A percentile compares a stretch with the other conserved stretches of the same genome.
Evolutionary conservation across 345 rosid genomes (phyloP).

Genomic region (Brassica rapa): DNA sequence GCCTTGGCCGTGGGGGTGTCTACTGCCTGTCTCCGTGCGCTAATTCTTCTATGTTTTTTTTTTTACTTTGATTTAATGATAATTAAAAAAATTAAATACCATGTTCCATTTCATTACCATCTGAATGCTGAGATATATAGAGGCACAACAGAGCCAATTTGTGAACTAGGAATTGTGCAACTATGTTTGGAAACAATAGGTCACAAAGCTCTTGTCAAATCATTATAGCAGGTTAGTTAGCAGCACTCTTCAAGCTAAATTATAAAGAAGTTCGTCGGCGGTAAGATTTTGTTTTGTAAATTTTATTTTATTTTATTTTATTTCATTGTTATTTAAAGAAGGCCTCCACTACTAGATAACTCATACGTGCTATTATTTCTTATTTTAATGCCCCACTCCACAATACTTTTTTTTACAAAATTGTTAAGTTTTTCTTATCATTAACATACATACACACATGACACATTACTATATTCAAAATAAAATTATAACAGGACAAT

Average conservation of each 20-base stretch:
- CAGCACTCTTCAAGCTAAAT: not conserved
- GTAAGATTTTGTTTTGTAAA: no score
- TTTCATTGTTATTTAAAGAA: not conserved
- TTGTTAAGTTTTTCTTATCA: no score
- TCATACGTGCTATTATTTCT: not conserved
- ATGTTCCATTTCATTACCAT: not conserved
- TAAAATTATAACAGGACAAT: no score
- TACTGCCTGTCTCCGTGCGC: slow-evolving; percentile 28
- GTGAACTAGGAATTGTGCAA: not conserved
- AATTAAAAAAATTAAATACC: not conserved
- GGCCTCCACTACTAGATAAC: not conserved
- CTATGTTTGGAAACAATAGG: not conserved
- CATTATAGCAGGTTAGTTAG: not conserved
- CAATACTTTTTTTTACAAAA: not conserved
- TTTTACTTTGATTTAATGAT: not conserved
- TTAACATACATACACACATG: not conserved
- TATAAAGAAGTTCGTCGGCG: slow-evolving; percentile 1
- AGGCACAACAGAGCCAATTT: not conserved
- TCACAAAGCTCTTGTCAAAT: not conserved
- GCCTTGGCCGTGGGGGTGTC: not conserved
- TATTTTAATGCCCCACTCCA: not conserved
- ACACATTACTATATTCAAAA: no score
- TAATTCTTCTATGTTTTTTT: not conserved
- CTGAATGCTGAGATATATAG: not conserved
- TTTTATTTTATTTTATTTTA: not conserved